These are phyloP conservation scores for Helicostylum pulchrum DNA, from an alignment of 192 early-diverging fungal genomes.

Conservation along the genomic window DNA sequence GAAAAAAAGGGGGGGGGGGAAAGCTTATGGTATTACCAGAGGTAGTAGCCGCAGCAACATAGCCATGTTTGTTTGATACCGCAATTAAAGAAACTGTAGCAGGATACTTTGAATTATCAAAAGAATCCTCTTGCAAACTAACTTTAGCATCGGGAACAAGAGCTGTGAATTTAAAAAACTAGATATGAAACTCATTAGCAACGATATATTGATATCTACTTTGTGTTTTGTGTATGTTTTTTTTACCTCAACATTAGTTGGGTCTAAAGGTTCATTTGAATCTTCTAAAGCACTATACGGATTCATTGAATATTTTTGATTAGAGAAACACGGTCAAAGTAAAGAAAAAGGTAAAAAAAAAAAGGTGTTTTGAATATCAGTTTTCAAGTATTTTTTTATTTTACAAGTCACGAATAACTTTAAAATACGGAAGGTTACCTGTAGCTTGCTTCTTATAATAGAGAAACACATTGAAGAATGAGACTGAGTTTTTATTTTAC, in stretches of 20 bases:
- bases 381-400: no score
- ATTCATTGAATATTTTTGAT: constrained; percentile 2
- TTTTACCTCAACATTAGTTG: constrained; percentile 12
- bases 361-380: no score
- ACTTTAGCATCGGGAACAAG: constrained; percentile 41
- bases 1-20: no score
- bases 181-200: not conserved
- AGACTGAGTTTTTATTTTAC: no score
- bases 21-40: constrained; percentile 43
- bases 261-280: not conserved
- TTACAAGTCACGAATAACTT: no score
- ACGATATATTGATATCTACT: no score
- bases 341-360: constrained; percentile 6
- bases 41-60: constrained; percentile 61
- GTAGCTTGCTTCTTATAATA: no score
- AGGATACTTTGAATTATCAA: constrained; percentile 37
- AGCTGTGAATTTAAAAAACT: constrained; percentile 25
- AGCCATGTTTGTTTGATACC: constrained; percentile 63
- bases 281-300: not conserved
- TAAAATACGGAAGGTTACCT: no score
- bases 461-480: no score
- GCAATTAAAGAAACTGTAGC: constrained; percentile 52
- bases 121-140: constrained; percentile 30
- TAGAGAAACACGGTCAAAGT: not conserved
- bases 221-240: not conserved